Conservation (phyloP, 768 basidiomycete species). For the Leccinum pellstonianum region DNA sequence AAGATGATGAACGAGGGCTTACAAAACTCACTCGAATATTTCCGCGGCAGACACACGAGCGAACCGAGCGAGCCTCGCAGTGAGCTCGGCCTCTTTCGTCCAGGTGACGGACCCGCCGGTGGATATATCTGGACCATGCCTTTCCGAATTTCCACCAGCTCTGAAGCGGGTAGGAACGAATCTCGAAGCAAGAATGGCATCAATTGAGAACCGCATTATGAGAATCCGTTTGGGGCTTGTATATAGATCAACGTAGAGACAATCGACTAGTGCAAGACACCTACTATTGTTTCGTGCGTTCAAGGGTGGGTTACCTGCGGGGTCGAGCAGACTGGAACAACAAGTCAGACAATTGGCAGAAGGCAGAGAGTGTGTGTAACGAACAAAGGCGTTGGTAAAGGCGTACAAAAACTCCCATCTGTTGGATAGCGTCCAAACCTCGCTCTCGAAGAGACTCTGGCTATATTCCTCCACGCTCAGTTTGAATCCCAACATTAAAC, state of each 20-base stretch:
- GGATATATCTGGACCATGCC: conserved; percentile 28
- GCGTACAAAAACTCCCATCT: conserved; percentile 34
- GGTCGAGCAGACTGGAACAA: conserved; percentile 22
- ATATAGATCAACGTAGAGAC: conserved; percentile 6
- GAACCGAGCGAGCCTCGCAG: conserved; percentile 25
- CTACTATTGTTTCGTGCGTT: conserved; percentile 23
- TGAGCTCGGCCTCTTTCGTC: conserved; percentile 24
- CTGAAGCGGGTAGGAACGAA: conserved; percentile 26
- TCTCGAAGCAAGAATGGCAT: conserved; percentile 20
- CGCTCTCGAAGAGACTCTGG: too few species aligned
- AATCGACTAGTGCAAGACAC: neutral
- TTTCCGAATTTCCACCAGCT: conserved; percentile 11
- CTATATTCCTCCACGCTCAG: too few species aligned
- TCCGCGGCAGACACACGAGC: conserved; percentile 24
- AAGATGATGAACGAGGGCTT: neutral
- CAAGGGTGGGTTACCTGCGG: conserved; percentile 32
- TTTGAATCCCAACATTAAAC: too few species aligned
- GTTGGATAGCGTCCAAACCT: conserved; percentile 25
- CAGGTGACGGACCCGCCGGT: conserved; percentile 14
- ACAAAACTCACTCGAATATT: conserved; percentile 25
- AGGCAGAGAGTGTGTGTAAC: conserved; percentile 8
- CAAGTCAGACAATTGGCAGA: conserved; percentile 9
- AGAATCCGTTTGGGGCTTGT: conserved; percentile 13
- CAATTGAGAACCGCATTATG: conserved; percentile 24
- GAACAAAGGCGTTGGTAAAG: conserved; percentile 29